These are phyloP conservation scores for Symbiodinium pilosum DNA, from an alignment of 73 alveolate species.

Conservation along the genomic window DNA sequence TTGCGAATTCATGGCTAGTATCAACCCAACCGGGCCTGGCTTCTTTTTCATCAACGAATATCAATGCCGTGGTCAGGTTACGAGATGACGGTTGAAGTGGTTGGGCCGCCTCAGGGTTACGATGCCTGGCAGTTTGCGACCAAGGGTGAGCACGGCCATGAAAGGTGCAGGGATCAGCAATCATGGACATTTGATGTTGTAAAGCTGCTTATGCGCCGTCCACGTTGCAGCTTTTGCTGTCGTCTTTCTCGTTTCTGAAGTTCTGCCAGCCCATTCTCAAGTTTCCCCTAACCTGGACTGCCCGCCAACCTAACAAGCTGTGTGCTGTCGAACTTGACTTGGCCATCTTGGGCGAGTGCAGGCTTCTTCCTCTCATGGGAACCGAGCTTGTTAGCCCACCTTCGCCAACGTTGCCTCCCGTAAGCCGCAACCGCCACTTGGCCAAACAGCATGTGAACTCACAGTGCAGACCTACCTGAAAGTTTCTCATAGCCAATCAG, in stretches of 20 bases:
- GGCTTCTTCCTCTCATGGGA: conserved; percentile 66
- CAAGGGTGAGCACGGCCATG: conserved; percentile 10
- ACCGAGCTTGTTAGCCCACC: conserved; percentile 79
- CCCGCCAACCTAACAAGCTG: no score
- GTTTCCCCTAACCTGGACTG: no score
- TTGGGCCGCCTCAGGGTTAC: conserved; percentile 23
- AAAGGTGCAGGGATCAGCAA: conserved; percentile 43
- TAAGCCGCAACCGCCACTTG: conserved; percentile 37
- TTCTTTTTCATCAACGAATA: not conserved
- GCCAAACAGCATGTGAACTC: not conserved
- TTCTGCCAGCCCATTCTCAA: no score
- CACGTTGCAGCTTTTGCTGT: no score
- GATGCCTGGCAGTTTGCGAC: conserved; percentile 34
- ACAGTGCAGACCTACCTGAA: not conserved
- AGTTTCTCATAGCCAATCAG: not conserved
- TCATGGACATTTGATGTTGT: no score
- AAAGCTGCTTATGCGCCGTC: no score
- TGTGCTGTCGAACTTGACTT: no score
- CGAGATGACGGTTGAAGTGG: conserved; percentile 62
- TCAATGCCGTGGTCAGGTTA: not conserved
- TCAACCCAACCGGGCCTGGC: not conserved
- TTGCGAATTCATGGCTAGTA: not conserved
- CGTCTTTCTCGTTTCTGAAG: no score
- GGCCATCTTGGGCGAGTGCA: not conserved
- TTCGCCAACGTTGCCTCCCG: conserved; percentile 82